phyloP scores from a whole-genome alignment of 495 filamentous ascomycete genomes.

The Penicillium alfredii region DNA sequence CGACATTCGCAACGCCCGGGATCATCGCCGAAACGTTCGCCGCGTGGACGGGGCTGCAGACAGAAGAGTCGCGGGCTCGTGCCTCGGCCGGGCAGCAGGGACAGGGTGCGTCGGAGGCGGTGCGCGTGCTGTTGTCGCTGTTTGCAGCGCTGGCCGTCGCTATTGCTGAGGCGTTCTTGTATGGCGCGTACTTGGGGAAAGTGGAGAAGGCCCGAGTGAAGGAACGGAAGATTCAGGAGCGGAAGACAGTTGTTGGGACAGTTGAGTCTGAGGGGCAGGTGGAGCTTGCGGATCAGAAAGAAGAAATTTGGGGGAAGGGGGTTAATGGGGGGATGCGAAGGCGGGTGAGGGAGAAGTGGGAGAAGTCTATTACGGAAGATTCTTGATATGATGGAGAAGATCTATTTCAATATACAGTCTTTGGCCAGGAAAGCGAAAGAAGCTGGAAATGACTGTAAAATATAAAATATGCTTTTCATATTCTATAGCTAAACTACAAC shows the following conservation, averaged over 20 bases:
- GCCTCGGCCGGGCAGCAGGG: constrained; percentile 26
- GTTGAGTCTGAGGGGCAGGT: constrained; percentile 22
- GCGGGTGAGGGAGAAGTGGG: constrained; percentile 42
- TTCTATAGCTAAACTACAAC: constrained; percentile 23
- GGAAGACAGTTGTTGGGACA: constrained; percentile 62
- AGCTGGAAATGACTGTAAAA: neutral
- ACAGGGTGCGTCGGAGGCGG: constrained; percentile 28
- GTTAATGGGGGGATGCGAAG: constrained; percentile 42
- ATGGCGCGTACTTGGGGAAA: constrained; percentile 77
- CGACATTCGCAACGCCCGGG: constrained; percentile 47
- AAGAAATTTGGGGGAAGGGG: constrained; percentile 44
- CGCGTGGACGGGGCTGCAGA: constrained; percentile 52
- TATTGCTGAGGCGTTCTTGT: constrained; percentile 81
- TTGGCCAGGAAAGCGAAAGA: neutral
- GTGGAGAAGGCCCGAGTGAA: constrained; percentile 63
- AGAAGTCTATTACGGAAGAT: too few species aligned
- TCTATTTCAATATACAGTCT: too few species aligned
- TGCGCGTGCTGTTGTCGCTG: constrained; percentile 36
- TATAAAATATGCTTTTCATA: constrained; percentile 11
- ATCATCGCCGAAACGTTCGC: constrained; percentile 32
- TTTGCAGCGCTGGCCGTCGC: constrained; percentile 55
- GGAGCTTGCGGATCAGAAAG: constrained; percentile 22
- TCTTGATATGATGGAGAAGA: too few species aligned
- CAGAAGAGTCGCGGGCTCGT: constrained; percentile 34
- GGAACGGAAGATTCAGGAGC: constrained; percentile 59